These are phyloP conservation scores for Phytophthora quininea DNA, from an alignment of 352 stramenopile species.

Conservation along the genomic window DNA sequence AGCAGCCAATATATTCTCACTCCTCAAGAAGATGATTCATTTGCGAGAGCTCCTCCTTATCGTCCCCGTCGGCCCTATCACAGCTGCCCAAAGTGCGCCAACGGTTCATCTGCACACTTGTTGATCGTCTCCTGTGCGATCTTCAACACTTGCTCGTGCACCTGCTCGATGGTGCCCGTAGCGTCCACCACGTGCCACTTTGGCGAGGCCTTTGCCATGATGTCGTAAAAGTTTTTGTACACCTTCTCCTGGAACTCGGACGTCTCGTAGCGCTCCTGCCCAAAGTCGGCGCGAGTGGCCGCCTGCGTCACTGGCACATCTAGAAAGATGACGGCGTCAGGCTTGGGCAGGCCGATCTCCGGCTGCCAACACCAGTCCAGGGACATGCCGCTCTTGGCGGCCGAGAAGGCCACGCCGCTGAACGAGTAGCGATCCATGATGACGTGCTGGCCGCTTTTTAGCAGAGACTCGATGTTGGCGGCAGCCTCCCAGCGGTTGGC, in stretches of 20 bases:
- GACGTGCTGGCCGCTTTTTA: constrained; percentile 89
- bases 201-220: constrained; percentile 49
- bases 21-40: no score
- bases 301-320: constrained; percentile 94
- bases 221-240: constrained; percentile 76
- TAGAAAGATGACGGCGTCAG: constrained; percentile 98
- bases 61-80: constrained; percentile 7
- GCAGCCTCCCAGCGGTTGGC: constrained; percentile 99
- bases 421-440: constrained; percentile 98
- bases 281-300: constrained; percentile 92
- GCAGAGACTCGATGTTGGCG: constrained; percentile 64
- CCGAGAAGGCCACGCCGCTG: constrained; percentile 98
- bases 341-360: constrained; percentile 96
- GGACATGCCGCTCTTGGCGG: constrained; percentile 93
- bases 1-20: no score
- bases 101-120: constrained; percentile 24
- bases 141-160: constrained; percentile 64
- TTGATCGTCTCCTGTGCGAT: constrained; percentile 62
- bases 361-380: constrained; percentile 98
- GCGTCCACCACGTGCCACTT: constrained; percentile 85
- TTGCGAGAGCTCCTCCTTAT: no score
- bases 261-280: constrained; percentile 93
- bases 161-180: constrained; percentile 74
- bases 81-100: constrained; percentile 53
- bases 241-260: constrained; percentile 89